Conservation (phyloP, 2,329 filamentous ascomycete species). For the Penicillium palitans region DNA sequence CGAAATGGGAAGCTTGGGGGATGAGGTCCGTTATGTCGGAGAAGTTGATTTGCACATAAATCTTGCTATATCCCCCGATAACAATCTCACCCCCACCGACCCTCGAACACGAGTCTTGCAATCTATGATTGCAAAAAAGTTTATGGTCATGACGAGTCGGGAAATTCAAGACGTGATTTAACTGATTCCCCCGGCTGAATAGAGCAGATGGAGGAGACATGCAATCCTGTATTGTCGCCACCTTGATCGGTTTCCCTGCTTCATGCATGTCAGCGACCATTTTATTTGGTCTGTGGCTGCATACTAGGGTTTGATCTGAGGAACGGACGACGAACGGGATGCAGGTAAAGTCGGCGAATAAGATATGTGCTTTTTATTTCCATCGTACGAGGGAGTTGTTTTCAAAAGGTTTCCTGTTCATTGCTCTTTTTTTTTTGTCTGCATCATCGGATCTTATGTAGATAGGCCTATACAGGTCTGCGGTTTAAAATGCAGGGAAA, state of each 20-base stretch:
- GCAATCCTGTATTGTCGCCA: slow-evolving; percentile 20
- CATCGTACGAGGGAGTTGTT: slow-evolving; percentile 37
- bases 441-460: slow-evolving; percentile 27
- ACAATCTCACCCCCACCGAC: slow-evolving; percentile 18
- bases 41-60: slow-evolving; percentile 13
- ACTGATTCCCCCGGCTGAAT: slow-evolving; percentile 33
- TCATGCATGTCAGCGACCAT: slow-evolving; percentile 7
- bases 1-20: slow-evolving; percentile 12
- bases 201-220: slow-evolving; percentile 30
- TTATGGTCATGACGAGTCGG: slow-evolving; percentile 33
- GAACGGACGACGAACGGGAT: slow-evolving; percentile 20
- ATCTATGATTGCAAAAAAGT: slow-evolving; percentile 28
- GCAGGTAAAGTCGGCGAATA: slow-evolving; percentile 31
- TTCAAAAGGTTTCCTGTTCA: slow-evolving; percentile 29
- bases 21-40: slow-evolving; percentile 15
- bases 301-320: slow-evolving; percentile 7
- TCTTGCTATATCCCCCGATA: slow-evolving; percentile 5
- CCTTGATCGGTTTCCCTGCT: slow-evolving; percentile 19
- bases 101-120: slow-evolving; percentile 21
- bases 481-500: slow-evolving; percentile 20
- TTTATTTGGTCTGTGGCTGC: background rate
- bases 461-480: slow-evolving; percentile 25
- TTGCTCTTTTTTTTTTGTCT: slow-evolving; percentile 22
- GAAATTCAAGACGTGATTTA: slow-evolving; percentile 30
- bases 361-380: slow-evolving; percentile 30